A percentile compares a stretch with the other conserved stretches of the same genome.
These are phyloP conservation scores for Tilletia horrida DNA, from an alignment of 1,284 basidiomycete species.

Conservation along the genomic window DNA sequence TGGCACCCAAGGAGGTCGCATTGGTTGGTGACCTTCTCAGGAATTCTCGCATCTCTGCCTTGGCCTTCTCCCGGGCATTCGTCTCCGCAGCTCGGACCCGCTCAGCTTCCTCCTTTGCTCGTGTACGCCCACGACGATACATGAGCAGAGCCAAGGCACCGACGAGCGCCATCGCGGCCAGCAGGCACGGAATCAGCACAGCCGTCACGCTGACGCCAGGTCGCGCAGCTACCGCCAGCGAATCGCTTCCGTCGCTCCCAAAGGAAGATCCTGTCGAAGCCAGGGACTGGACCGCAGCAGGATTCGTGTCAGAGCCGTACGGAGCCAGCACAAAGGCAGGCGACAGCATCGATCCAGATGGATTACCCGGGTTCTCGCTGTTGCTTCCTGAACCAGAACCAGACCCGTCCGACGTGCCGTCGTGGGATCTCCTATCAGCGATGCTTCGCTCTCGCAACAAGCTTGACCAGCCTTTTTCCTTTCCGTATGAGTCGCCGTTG, in stretches of 20 bases:
- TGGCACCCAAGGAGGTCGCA: background rate
- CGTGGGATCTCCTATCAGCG: background rate
- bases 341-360: background rate
- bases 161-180: background rate
- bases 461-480: conserved; percentile 4
- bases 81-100: background rate
- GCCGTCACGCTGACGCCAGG: background rate
- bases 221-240: background rate
- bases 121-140: background rate
- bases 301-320: conserved; percentile 5
- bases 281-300: background rate
- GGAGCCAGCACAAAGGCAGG: conserved; percentile 1
- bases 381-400: background rate
- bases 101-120: background rate
- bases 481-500: background rate
- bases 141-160: conserved; percentile 1
- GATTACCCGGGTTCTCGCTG: background rate
- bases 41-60: conserved; percentile 8
- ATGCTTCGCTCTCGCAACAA: background rate
- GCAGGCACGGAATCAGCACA: background rate
- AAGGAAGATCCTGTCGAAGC: background rate
- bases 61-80: conserved; percentile 4
- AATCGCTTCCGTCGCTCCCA: background rate
- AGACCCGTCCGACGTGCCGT: background rate
- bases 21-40: background rate